These are phyloP conservation scores for Blastocystis sp. DNA, from an alignment of 352 stramenopile species.

Conservation along the genomic window DNA sequence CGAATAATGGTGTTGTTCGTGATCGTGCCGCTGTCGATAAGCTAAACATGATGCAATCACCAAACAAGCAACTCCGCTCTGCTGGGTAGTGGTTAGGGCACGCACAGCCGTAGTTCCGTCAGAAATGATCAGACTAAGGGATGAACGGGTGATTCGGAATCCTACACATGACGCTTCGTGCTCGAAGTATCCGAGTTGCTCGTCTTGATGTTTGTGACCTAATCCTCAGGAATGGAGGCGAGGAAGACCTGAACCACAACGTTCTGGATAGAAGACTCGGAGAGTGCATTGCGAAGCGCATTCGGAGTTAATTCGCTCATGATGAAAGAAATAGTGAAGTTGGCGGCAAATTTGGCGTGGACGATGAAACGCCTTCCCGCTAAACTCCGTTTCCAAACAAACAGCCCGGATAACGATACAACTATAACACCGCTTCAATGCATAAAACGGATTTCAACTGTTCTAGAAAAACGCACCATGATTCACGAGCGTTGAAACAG, in stretches of 20 bases:
- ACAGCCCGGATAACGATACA: not conserved
- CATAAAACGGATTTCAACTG: not conserved
- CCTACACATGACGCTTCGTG: constrained; percentile 50
- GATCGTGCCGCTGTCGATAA: constrained; percentile 48
- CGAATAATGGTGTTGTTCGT: constrained; percentile 37
- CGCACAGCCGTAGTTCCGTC: constrained; percentile 28
- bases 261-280: not conserved
- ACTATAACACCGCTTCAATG: constrained; percentile 10
- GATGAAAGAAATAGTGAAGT: constrained; percentile 21
- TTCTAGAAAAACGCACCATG: not conserved
- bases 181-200: not conserved
- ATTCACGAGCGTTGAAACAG: not conserved
- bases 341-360: not conserved
- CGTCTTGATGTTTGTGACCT: constrained; percentile 1
- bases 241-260: constrained; percentile 21
- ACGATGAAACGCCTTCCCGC: not conserved
- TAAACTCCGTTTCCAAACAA: constrained; percentile 28
- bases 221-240: not conserved
- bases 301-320: constrained; percentile 47
- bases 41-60: constrained; percentile 17
- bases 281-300: not conserved
- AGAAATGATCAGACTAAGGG: constrained; percentile 28
- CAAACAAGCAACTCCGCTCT: not conserved
- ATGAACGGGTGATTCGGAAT: not conserved
- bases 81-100: constrained; percentile 21